These are phyloP conservation scores for Botrytis cinerea DNA, from an alignment of 2,329 filamentous ascomycete species.

Conservation along the genomic window DNA sequence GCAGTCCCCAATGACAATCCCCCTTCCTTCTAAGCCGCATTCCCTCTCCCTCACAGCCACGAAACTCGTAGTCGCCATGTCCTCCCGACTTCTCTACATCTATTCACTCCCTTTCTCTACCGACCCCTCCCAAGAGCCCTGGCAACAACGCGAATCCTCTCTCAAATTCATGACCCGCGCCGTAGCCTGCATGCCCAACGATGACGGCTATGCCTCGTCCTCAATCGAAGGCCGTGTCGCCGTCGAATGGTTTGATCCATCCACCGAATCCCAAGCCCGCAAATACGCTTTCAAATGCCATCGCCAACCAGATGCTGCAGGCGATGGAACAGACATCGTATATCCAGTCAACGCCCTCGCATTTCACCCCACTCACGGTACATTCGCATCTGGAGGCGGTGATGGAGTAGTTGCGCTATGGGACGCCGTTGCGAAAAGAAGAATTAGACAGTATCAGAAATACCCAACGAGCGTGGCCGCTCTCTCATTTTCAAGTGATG, in stretches of 20 bases:
- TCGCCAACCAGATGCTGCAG: slow-evolving; percentile 67
- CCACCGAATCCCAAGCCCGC: slow-evolving; percentile 78
- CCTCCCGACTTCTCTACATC: slow-evolving; percentile 87
- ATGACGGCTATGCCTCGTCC: slow-evolving; percentile 87
- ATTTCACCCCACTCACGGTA: slow-evolving; percentile 65
- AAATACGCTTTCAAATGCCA: slow-evolving; percentile 99
- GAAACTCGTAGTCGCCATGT: slow-evolving; percentile 95
- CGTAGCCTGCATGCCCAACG: slow-evolving; percentile 94
- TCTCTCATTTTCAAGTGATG: slow-evolving; percentile 63
- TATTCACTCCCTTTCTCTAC: slow-evolving; percentile 78
- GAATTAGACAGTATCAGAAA: slow-evolving; percentile 69
- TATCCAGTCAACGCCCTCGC: slow-evolving; percentile 72
- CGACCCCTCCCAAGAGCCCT: slow-evolving; percentile 67
- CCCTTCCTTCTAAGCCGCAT: slow-evolving; percentile 84
- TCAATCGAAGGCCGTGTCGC: slow-evolving; percentile 95
- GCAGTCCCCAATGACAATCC: slow-evolving; percentile 61
- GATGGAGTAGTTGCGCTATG: slow-evolving; percentile 72
- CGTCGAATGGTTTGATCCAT: slow-evolving; percentile 97
- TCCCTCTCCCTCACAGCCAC: slow-evolving; percentile 75
- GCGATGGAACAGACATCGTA: slow-evolving; percentile 63
- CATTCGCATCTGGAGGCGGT: slow-evolving; percentile 71
- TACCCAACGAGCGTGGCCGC: slow-evolving; percentile 64
- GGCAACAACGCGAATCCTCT: slow-evolving; percentile 91
- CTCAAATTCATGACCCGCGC: slow-evolving; percentile 95
- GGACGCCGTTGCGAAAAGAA: slow-evolving; percentile 70